phyloP scores from a whole-genome alignment of 495 filamentous ascomycete species.

The Poronia punctata region DNA sequence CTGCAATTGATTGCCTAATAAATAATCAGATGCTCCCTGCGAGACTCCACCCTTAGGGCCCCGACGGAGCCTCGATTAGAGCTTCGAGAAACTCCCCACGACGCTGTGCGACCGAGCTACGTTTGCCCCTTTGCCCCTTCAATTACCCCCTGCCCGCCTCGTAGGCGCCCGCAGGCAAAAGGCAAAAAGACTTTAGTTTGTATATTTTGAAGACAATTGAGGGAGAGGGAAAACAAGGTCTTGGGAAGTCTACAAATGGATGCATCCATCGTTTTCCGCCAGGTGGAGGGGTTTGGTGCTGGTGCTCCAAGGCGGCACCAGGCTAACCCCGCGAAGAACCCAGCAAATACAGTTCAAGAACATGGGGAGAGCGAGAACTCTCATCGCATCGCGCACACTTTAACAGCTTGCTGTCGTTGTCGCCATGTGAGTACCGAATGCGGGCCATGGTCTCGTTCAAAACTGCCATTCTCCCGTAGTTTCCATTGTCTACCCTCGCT shows the following conservation, averaged over 20 bases:
- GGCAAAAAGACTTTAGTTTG: no score
- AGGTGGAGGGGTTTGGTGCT: slow-evolving; percentile 37
- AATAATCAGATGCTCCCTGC: no score
- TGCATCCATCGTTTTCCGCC: slow-evolving; percentile 42
- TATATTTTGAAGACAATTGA: no score
- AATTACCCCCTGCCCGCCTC: no score
- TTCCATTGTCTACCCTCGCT: background rate
- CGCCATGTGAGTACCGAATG: slow-evolving; percentile 58
- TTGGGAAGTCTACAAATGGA: slow-evolving; percentile 37
- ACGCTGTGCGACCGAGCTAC: slow-evolving; percentile 7
- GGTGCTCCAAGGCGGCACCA: slow-evolving; percentile 33
- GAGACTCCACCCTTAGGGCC: no score
- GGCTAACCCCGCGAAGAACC: slow-evolving; percentile 20
- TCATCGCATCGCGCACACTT: slow-evolving; percentile 66
- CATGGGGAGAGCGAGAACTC: slow-evolving; percentile 39
- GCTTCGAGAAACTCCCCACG: slow-evolving; percentile 1
- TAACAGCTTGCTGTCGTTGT: slow-evolving; percentile 82
- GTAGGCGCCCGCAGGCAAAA: no score
- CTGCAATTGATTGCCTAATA: no score
- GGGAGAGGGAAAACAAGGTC: no score
- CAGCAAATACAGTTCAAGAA: slow-evolving; percentile 23
- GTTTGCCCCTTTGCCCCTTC: no score
- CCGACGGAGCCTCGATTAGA: slow-evolving; percentile 5
- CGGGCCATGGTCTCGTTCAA: no score
- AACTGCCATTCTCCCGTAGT: background rate